phyloP scores from a whole-genome alignment of 495 filamentous ascomycete genomes.

The Aspergillus diversus region DNA sequence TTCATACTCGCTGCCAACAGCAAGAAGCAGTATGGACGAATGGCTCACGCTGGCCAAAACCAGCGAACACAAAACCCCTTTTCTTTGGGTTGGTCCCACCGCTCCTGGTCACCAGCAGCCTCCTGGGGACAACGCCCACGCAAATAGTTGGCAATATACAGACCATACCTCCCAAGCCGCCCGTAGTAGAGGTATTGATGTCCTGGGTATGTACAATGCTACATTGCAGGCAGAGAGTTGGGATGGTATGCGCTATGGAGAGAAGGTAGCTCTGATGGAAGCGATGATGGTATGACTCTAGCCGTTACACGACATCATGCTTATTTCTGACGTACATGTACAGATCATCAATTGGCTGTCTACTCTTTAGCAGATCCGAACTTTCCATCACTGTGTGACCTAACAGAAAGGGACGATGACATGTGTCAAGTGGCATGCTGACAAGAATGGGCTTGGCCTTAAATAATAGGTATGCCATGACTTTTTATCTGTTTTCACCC shows the following conservation, averaged over 20 bases:
- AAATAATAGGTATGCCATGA: slow-evolving; percentile 2
- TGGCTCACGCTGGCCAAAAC: slow-evolving; percentile 43
- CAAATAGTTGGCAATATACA: slow-evolving; percentile 50
- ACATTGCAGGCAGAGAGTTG: slow-evolving; percentile 49
- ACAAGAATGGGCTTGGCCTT: background rate
- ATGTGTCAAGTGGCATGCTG: background rate
- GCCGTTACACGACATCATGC: slow-evolving; percentile 12
- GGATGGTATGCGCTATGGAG: slow-evolving; percentile 49
- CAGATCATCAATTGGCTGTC: slow-evolving; percentile 52
- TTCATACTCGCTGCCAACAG: slow-evolving; percentile 36
- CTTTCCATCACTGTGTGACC: background rate
- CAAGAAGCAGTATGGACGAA: slow-evolving; percentile 49
- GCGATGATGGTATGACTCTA: slow-evolving; percentile 52
- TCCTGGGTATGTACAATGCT: slow-evolving; percentile 52
- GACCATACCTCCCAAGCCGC: slow-evolving; percentile 42
- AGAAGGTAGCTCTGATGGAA: slow-evolving; percentile 48
- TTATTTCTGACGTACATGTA: slow-evolving; percentile 9
- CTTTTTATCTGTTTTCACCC: background rate
- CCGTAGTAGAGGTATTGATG: slow-evolving; percentile 41
- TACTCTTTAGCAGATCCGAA: slow-evolving; percentile 27
- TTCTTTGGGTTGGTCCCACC: slow-evolving; percentile 56
- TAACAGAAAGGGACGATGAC: background rate
- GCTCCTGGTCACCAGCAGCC: slow-evolving; percentile 45
- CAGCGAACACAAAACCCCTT: slow-evolving; percentile 43
- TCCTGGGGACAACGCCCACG: slow-evolving; percentile 34